Evolutionary conservation across 108 stramenopile genomes (phyloP).

Genomic region (Cyclotella sp.): DNA sequence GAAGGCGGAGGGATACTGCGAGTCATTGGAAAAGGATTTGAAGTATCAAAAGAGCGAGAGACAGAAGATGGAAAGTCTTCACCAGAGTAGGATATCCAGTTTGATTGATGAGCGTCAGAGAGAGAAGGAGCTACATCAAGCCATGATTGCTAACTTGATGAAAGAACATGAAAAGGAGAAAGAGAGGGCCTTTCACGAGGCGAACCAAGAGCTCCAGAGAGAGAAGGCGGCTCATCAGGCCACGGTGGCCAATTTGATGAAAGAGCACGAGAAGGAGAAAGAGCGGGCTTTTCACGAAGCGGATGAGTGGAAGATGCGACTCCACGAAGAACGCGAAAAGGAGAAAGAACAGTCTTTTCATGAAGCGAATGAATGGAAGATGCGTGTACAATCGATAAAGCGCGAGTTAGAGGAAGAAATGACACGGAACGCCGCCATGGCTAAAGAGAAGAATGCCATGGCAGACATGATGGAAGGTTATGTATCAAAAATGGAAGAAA

Average conservation of each 20-base stretch:
- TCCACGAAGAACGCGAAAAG: too few relatives aligned
- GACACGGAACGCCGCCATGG: slow-evolving; percentile 2
- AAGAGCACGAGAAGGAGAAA: background rate
- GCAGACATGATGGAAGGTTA: slow-evolving; percentile 7
- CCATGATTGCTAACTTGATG: slow-evolving; percentile 7
- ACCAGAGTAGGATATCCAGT: background rate
- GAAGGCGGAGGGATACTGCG: background rate
- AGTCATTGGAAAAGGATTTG: background rate
- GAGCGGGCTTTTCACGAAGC: background rate
- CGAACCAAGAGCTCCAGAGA: background rate
- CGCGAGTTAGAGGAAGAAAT: slow-evolving; percentile 13
- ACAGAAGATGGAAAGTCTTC: background rate
- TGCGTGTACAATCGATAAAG: background rate
- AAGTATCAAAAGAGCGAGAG: slow-evolving; percentile 1
- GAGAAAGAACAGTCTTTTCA: background rate
- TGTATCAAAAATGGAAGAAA: slow-evolving; percentile 13
- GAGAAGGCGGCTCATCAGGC: background rate
- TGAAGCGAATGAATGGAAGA: background rate
- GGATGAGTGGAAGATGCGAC: background rate
- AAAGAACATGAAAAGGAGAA: slow-evolving; percentile 4
- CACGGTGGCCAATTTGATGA: background rate
- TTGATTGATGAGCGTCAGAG: slow-evolving; percentile 2
- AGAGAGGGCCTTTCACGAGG: background rate
- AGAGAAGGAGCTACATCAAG: slow-evolving; percentile 5
- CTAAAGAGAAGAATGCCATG: slow-evolving; percentile 12